Conservation (phyloP, 2,329 filamentous ascomycete genomes). For the Epichloe typhina region DNA sequence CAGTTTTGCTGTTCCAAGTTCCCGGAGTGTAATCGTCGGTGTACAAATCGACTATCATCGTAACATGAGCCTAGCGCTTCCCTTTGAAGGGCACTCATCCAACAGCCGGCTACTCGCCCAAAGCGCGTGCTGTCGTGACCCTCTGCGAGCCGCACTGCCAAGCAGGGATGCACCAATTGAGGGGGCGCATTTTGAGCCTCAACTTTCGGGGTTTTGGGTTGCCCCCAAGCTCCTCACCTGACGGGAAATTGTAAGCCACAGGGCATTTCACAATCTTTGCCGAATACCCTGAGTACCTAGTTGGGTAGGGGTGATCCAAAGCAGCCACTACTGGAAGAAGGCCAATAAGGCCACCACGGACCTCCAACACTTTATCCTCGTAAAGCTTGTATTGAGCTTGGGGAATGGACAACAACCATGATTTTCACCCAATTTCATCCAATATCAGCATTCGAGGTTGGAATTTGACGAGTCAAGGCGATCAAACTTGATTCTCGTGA, state of each 20-base stretch:
- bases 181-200: conserved; percentile 3
- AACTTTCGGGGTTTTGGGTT: conserved; percentile 1
- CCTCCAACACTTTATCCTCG: no score
- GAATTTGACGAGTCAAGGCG: no score
- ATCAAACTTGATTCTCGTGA: no score
- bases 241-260: background rate
- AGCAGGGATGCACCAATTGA: background rate
- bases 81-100: background rate
- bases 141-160: background rate
- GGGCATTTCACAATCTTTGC: background rate
- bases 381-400: no score
- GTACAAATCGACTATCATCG: no score
- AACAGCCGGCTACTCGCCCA: background rate
- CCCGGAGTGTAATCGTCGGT: no score
- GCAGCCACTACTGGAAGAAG: no score
- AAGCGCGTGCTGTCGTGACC: background rate
- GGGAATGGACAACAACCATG: no score
- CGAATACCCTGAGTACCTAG: background rate
- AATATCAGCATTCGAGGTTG: no score
- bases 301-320: background rate
- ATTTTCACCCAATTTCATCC: no score
- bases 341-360: no score
- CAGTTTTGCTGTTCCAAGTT: no score
- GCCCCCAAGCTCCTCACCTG: background rate
- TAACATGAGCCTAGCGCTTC: background rate